Base-by-base conservation (phyloP, 2,329 filamentous ascomycete genomes). In the Pseudogymnoascus sp. region DNA sequence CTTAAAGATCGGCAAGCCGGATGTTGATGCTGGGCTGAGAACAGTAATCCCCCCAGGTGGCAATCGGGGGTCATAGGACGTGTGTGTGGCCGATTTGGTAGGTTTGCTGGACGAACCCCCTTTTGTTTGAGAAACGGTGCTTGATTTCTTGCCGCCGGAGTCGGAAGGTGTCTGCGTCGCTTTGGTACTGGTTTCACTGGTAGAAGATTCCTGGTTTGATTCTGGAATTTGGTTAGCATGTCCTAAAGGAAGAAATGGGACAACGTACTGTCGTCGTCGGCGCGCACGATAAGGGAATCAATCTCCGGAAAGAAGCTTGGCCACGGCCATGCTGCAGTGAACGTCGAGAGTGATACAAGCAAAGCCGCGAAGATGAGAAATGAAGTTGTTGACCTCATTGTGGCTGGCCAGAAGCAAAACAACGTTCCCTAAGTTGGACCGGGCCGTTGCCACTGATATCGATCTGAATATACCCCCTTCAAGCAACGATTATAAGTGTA, bases 261-360 rank as follows among this genome's bases (percentile, higher is more conserved):
- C 29, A 18, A 55, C 29, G n/a, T 55, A 55, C 48, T 8, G 48
- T 18, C 15, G 13, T 55, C 15, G 7, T 55, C 15, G 15, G 48
- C 48, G 48, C 69, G 64, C 59, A 81, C 82, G 40, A 86, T 73
- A 36, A 87, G 70, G 12, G 79, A 70, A 65, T 85, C 79, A 36
- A 79, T 58, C 10, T 81, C 77, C 15, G 82, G 82, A 37, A 85
- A 73, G 78, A 80, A 84, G 65, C 72, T 73, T 18, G 82, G 79
- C 83, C 82, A 85, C 62, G 79, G 82, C 61, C 80, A 77, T n/a
- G 78, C 78, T 25, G 67, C 65, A 55, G 67, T 61, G 59, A 69
- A 69, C 33, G 70, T 69, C 12, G 80, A 73, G 60, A 85, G 72
- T 33, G 83, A 78, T 45, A 86, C 75, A 66, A 84, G 75, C 61